phyloP scores from a whole-genome alignment of 2,329 filamentous ascomycete species.

The Penicillium polonicum region DNA sequence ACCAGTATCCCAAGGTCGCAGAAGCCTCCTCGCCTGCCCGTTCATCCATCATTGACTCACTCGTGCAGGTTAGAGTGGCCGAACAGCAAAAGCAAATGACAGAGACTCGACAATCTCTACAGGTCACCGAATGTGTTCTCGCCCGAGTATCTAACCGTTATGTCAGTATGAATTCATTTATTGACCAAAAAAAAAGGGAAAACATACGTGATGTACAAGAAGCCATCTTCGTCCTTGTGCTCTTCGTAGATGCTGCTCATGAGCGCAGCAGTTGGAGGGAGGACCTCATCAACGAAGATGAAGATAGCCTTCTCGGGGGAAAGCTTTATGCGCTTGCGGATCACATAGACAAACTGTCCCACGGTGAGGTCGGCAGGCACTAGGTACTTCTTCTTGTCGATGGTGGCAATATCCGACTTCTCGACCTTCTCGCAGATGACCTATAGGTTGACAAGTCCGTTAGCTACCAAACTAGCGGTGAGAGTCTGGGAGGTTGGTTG shows the following conservation, averaged over 20 bases:
- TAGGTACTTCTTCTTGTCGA: constrained; percentile 99
- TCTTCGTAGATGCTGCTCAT: constrained; percentile 99
- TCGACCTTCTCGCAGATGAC: constrained; percentile 99
- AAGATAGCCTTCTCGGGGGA: constrained; percentile 99
- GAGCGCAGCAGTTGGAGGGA: constrained; percentile 91
- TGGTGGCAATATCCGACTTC: constrained; percentile 98
- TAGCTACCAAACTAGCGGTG: constrained; percentile 36
- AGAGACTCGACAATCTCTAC: constrained; percentile 17
- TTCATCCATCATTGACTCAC: constrained; percentile 3
- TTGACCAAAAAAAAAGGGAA: background rate
- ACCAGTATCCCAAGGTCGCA: constrained; percentile 12
- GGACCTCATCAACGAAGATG: constrained; percentile 98
- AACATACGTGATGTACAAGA: constrained; percentile 93
- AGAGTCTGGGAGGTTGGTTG: constrained; percentile 9
- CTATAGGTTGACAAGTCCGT: constrained; percentile 49
- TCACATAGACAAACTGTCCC: constrained; percentile 99
- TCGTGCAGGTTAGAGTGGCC: background rate
- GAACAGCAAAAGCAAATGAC: constrained; percentile 14
- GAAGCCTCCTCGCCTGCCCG: constrained; percentile 8
- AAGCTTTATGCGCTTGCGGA: constrained; percentile 99
- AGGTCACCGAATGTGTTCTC: constrained; percentile 90
- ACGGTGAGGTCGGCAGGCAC: constrained; percentile 97
- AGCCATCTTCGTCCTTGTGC: constrained; percentile 86
- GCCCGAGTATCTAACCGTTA: constrained; percentile 71
- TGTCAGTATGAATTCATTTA: constrained; percentile 25